Conservation (phyloP, 768 basidiomycete genomes). For the Leccinum variicolor region DNA sequence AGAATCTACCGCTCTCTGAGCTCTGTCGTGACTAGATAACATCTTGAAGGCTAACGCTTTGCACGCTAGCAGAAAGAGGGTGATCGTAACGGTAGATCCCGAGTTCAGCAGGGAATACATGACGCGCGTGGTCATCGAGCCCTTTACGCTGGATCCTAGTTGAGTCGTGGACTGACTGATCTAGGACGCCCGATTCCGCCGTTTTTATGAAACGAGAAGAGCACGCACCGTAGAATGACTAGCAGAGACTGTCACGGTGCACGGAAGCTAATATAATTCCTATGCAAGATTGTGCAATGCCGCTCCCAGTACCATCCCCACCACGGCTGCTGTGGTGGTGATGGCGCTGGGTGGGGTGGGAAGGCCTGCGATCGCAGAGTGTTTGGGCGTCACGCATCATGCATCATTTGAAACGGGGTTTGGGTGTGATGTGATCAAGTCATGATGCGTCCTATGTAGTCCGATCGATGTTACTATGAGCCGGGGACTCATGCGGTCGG, state of each 20-base stretch:
- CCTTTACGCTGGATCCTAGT: background rate
- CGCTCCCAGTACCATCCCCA: background rate
- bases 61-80: background rate
- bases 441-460: background rate
- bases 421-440: background rate
- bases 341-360: background rate
- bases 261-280: background rate
- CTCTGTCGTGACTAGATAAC: background rate
- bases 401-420: background rate
- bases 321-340: background rate
- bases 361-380: background rate
- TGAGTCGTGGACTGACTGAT: background rate
- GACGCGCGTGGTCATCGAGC: background rate
- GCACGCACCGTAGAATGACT: too few species aligned
- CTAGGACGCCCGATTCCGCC: background rate
- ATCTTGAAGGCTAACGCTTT: slow-evolving; percentile 7
- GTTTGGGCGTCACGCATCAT: background rate
- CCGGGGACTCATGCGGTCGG: too few species aligned
- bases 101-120: background rate
- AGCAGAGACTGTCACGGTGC: too few species aligned
- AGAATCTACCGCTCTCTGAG: background rate
- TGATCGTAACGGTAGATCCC: background rate
- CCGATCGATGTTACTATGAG: too few species aligned
- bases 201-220: background rate
- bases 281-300: background rate